A percentile compares a stretch with the other conserved stretches of the same genome.
phyloP scores from a whole-genome alignment of 495 filamentous ascomycete species.

The Aspergillus heteromorphus region DNA sequence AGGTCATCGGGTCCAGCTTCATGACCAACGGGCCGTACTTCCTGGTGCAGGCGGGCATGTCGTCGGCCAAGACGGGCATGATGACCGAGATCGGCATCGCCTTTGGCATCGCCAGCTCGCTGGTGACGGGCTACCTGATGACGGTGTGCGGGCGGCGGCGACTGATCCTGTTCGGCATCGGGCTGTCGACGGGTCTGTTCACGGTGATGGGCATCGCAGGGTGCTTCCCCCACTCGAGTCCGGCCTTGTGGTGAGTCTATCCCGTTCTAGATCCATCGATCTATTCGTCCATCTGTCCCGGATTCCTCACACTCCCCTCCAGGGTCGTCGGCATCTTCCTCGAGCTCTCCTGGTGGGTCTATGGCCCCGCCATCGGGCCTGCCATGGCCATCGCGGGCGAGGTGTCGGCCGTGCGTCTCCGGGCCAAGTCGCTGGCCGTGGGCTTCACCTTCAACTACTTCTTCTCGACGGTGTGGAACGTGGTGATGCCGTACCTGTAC shows the following conservation, averaged over 20 bases:
- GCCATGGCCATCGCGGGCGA: conserved; percentile 23
- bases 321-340: conserved; percentile 13
- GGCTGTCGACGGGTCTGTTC: conserved; percentile 14
- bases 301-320: not conserved
- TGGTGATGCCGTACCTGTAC: conserved; percentile 25
- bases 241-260: conserved; percentile 14
- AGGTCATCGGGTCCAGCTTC: conserved; percentile 19
- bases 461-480: conserved; percentile 14
- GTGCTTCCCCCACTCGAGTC: conserved; percentile 10
- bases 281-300: no score
- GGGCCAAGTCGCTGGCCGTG: conserved; percentile 23
- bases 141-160: conserved; percentile 13
- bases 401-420: conserved; percentile 20
- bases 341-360: conserved; percentile 15
- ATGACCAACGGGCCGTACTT: conserved; percentile 23
- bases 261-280: no score
- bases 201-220: conserved; percentile 22
- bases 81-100: conserved; percentile 21
- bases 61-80: conserved; percentile 10
- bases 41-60: conserved; percentile 20
- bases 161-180: conserved; percentile 18
- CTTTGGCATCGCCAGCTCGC: conserved; percentile 15
- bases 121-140: conserved; percentile 18
- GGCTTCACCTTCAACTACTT: conserved; percentile 24
- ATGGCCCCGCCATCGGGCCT: conserved; percentile 18